Evolutionary conservation across 2,329 filamentous ascomycete species (phyloP), one percentile per base, ranked within the genome.

Genomic region (Colletotrichum sp.): DNA sequence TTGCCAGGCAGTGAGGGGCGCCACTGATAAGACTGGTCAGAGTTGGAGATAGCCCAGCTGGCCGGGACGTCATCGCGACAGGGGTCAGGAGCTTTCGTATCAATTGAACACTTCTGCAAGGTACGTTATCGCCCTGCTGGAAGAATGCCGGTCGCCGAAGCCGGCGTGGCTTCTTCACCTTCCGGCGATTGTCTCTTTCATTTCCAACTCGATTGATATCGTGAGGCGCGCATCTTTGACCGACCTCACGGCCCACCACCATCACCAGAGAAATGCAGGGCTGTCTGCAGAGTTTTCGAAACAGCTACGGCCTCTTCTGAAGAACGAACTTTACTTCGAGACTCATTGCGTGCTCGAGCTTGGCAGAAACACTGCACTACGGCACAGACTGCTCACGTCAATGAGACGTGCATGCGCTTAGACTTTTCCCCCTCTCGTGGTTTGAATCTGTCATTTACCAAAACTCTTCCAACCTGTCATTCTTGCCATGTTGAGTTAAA

Each of bases 1-100:
- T 70, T 61, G 31, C 70, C 54, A 43, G 38, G 55, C 15, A 66
- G 62, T 73, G 68, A 73, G 71, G 67, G 71, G 68, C 55, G 21
- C 12, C 15, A 16, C 61, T 55, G 71, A 73, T 73, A 73, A 73
- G 71, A 62, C n/a, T 24, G 43, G 43, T 36, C 43, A 21, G 47
- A 18, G 57, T 62, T 66, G 57, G 66, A 68, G 66, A 51, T 68
- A 62, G 66, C 55, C 13, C 66, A 33, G 18, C 12, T 27, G 29
- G 24, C 33, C 24, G 24, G 54, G 21, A 57, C 65, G 54, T 67
- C 65, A 59, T 59, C 33, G 33, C 8, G 65, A 67, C 65, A 67
- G 65, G 65, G 65, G 27, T 67, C 47, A 21, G 13, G 31, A 55
- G 47, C 7, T 24, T 16, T 33, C 27, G 64, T 66, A 57, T 66